Evolutionary conservation across 2,329 filamentous ascomycete species (phyloP), one percentile per base, ranked within the genome.

Genomic region (Arthrobotrys conoides): DNA sequence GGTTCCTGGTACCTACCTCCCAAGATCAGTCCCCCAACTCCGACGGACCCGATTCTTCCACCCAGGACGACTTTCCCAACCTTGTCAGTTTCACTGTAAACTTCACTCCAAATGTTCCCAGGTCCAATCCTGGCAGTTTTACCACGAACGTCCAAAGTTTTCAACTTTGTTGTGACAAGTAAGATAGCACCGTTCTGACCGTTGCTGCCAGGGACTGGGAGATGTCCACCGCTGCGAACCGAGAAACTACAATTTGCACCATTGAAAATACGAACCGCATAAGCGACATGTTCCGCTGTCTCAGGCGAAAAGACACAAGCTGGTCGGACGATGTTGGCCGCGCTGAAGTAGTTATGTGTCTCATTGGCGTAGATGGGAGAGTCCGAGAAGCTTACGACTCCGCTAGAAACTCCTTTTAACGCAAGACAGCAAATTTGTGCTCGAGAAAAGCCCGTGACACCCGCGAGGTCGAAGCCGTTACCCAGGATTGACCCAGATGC

Each of bases 141-240:
- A 84, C 5, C 67, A 16, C 82, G 83, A 10, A 86, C 75, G 0
- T 76, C 78, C 44, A 87, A 81, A 4, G 81, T 51, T 63, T 85
- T 85, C 16, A 89, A 83, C 4, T 81, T 80, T 6, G 82, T 84
- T 9, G 87, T 85, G 9, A 87, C 88, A 75, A 90, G 86, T 1
- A 88, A 82, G 0, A 88, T 84, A 0, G 87, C 88, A 0, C 83
- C 85, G 10, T 85, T 82, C 51, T 87, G 86, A 80, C 86, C 90
- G 1, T 88, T 86, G 53, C 86, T 87, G 76, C 87, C 86, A 18
- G 87, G 84, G 81, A 89, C 88, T 1, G 88, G 87, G 71, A 87
- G 88, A 83, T 90, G 88, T 0, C 89, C 89, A 30, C 89, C 89
- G 6, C 87, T 87, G 80, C 88, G 88, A 80, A 89, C 83, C 4